Base-by-base conservation (phyloP, 1,284 basidiomycete genomes). In the Paramarasmius palmivorus region DNA sequence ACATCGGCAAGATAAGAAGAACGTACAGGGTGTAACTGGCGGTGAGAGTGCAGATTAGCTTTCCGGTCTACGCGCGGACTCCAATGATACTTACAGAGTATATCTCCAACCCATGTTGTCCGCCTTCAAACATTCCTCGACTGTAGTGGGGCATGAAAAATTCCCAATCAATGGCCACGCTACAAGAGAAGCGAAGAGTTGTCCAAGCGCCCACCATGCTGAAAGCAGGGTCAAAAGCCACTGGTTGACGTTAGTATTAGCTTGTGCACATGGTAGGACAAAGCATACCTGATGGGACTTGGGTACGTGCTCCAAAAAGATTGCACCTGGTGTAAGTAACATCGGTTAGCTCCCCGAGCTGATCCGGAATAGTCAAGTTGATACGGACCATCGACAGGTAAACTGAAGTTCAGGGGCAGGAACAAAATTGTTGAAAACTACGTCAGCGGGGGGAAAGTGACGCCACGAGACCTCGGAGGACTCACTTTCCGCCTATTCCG, bases 171-270 rank as follows among this genome's bases (percentile, higher is more conserved):
- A 77, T 3, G 65, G 68, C 75, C 78, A 80, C 14, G 75, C 71
- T 23, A 84, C 71, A 40, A 83, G 61, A 22, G 77, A 79, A 12
- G 77, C 78, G 26, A 80, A 60, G 15, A 84, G 68, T 59, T 83
- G 82, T 1, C 84, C 85, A 20, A 86, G 61, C 15, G 81, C 81
- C 85, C 85, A 88, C 77, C 82, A 86, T 25, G 79, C 73, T 8
- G 82, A 84, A 1, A 87, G 73, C n/a, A 87, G 69, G 0, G 84
- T 87, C 41, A 87, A 67, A 35, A 83, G 77, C 77, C 81, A 86
- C 74, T 85, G 34, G 19, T 5, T 25, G n/a, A 15, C 15, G 40
- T 50, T 10, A 14, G n/a, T 19, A 50, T 22, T 8, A 15, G 37
- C 19, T 22, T 38, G 2, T 5, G 19, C 49, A n/a, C 38, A 6